phyloP scores from a whole-genome alignment of 2,329 filamentous ascomycete species.

The Phyllosticta paracitricarpa region DNA sequence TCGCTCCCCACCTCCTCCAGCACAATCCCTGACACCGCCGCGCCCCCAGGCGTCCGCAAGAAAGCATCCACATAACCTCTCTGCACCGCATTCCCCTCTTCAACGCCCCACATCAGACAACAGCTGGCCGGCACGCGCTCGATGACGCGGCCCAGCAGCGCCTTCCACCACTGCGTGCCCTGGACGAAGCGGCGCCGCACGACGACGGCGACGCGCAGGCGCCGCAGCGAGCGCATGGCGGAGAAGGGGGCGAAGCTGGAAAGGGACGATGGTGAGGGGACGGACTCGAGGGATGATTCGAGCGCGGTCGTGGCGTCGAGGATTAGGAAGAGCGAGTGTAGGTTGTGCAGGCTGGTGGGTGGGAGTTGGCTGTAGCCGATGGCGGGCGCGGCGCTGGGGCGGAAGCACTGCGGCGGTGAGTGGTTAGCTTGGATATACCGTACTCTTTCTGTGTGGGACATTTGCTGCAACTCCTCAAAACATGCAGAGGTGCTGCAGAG shows the following conservation, averaged over 20 bases:
- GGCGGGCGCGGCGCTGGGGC: background rate
- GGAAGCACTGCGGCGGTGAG: background rate
- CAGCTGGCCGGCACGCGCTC: conserved; percentile 2
- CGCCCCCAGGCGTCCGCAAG: background rate
- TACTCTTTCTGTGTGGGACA: background rate
- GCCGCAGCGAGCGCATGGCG: background rate
- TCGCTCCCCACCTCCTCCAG: background rate
- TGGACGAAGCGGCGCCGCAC: background rate
- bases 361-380: conserved; percentile 2
- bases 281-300: background rate
- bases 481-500: too few species aligned
- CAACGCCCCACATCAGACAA: background rate
- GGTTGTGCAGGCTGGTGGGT: background rate
- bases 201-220: background rate
- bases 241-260: conserved; percentile 5
- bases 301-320: background rate
- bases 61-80: background rate
- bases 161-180: background rate
- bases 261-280: background rate
- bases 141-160: background rate
- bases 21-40: background rate
- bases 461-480: too few species aligned
- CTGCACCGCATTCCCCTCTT: background rate
- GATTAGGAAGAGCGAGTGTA: conserved; percentile 1
- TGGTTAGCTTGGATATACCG: background rate